Evolutionary conservation across 129 eudicot genomes (phyloP).

Genomic region (Helichrysum umbraculigerum): DNA sequence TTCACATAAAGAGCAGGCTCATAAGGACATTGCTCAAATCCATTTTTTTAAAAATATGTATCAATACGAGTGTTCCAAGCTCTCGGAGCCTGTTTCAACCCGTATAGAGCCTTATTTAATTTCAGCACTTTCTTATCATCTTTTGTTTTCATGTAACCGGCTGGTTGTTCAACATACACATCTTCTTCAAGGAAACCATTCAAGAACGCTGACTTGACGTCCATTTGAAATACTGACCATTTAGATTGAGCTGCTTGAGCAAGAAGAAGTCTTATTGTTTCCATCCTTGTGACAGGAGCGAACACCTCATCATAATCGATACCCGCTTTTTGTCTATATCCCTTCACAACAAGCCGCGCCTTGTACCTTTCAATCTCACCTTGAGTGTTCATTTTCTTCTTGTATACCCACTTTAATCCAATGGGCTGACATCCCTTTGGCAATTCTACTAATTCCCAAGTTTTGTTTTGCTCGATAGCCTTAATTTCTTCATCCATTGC

Average conservation of each 20-base stretch:
- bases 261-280: background rate
- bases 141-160: too few species aligned
- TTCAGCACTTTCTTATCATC: too few species aligned
- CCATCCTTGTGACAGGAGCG: background rate
- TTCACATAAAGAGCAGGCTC: background rate
- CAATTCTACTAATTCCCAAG: background rate
- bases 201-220: constrained; percentile 1
- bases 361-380: background rate
- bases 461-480: background rate
- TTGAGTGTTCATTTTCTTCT: background rate
- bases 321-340: background rate
- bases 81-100: background rate
- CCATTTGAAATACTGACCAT: background rate
- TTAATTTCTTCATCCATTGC: background rate
- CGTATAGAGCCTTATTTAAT: too few species aligned
- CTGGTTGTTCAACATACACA: too few species aligned
- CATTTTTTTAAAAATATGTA: background rate
- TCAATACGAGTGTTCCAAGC: background rate
- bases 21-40: background rate
- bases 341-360: background rate
- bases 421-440: background rate
- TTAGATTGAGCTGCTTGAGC: background rate
- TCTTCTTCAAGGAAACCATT: background rate
- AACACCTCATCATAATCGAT: background rate
- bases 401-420: background rate